Base-by-base conservation (phyloP, 768 basidiomycete genomes). In the Phanerodontia chrysosporium region DNA sequence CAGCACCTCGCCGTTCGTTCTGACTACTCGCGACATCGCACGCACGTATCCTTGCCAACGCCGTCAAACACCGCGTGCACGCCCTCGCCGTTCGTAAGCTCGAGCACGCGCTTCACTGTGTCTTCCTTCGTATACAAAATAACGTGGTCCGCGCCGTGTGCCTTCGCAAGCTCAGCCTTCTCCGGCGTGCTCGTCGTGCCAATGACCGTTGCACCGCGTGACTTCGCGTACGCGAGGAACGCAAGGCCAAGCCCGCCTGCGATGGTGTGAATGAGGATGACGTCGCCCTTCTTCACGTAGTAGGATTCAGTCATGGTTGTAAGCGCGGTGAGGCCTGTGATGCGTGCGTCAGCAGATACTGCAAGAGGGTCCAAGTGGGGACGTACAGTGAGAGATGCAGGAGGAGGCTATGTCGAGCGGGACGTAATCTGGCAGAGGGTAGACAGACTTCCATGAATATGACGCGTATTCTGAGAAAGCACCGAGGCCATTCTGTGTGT, bases 51-150 rank as follows among this genome's bases (percentile, higher is more conserved):
- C 76, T 92, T 95, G 1, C 95, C 95, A 30, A 98, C 92, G 25
- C 95, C 95, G 65, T 98, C 95, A 66, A 89, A 95, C 16, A 92
- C 81, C 8, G 83, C 94, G 61, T 95, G 82, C 1, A 94, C 90
- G 22, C 92, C 90, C 64, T 84, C 80, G 2, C 90, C 90, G 49
- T 84, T 83, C 0, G 92, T 92, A 57, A 92, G 73, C 64, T 89
- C 86, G 55, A 87, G 68, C 13, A 91, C 90, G 42, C 85, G 79
- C 65, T 87, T 69, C 8, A 90, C 86, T 0, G 89, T 88, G 57
- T 91, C 81, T 66, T 91, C 89, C 44, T 80, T 75, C 14, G 79
- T 82, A 70, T 92, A 92, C 42, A 93, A 69, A 57, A 97, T 86
- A 46, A 96, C 92, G 68, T 95, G 86, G 67, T 90, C 84, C 0